Evolutionary conservation across 1,284 basidiomycete species (phyloP), one percentile per base, ranked within the genome.

Genomic region (Ganoderma lucidum): DNA sequence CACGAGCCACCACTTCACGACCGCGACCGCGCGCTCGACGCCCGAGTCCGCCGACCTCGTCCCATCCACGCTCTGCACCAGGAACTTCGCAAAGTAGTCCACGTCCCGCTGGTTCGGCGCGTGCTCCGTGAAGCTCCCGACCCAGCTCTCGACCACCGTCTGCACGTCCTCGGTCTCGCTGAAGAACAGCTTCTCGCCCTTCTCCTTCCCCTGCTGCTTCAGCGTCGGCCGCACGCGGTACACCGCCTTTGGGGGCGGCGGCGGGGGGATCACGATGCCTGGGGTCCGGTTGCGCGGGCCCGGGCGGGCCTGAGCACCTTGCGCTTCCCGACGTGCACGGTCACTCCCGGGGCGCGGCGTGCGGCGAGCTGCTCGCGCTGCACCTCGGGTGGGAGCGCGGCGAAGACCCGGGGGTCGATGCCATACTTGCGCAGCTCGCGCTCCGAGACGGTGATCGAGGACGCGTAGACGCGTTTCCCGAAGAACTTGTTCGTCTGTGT

Each of bases 371-470:
- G 91, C 75, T 96, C 94, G 62, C 88, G 85, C 76, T 94, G 92
- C 68, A 96, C 78, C 48, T 88, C 85, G 0, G 79, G 78, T 0
- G 95, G 94, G 2, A 96, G 81, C 44, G 81, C 83, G 0, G 79
- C 78, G 73, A 94, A 95, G 4, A 95, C 90, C 19, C 85, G 86
- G 0, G 88, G 88, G 75, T 96, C 94, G 71, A 96, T 87, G 15
- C 86, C 87, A 28, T 96, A 83, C 51, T 85, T 84, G 15, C 78
- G 80, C 28, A 96, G 82, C 73, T 94, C 89, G 2, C 79, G 81
- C 35, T 80, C 76, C 0, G 77, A 74, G 63, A 83, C 78, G 35
- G 78, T 76, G 8, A 81, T 72, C 9, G 73, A 69, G 17, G 73
- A 74, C 14, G 73, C 64, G 28, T 69, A 73, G 28, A 66, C 71